Evolutionary conservation across 2,329 filamentous ascomycete species (phyloP).

Genomic region (Fusarium sp.): DNA sequence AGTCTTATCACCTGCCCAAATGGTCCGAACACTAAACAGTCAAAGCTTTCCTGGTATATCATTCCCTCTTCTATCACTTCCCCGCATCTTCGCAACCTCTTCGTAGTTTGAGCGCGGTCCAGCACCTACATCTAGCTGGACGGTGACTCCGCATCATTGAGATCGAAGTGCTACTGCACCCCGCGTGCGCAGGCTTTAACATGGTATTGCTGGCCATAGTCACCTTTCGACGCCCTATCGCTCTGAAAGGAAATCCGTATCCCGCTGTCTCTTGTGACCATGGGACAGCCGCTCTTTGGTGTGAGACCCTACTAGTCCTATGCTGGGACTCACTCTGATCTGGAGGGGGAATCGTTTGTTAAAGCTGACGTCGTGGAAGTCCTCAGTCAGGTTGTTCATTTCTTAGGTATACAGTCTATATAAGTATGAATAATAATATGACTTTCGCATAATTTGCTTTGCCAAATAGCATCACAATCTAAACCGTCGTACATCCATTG

Average conservation of each 20-base stretch:
- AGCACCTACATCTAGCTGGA: not conserved
- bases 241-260: rapidly evolving
- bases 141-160: not conserved
- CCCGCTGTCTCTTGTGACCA: not conserved
- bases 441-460: rapidly evolving
- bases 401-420: rapidly evolving
- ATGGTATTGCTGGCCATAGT: not conserved
- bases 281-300: not conserved
- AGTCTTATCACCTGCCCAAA: not conserved
- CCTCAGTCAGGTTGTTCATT: too few species aligned
- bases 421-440: not conserved
- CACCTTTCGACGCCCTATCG: not conserved
- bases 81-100: not conserved
- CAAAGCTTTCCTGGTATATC: not conserved
- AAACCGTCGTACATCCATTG: not conserved
- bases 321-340: not conserved
- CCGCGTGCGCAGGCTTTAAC: not conserved
- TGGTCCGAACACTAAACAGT: rapidly evolving
- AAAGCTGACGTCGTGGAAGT: too few species aligned
- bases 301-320: too few species aligned
- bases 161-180: rapidly evolving
- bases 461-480: not conserved
- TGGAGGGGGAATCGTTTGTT: not conserved
- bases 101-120: not conserved
- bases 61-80: not conserved